A percentile compares a stretch with the other conserved stretches of the same genome.
Evolutionary conservation across 148 eudicot genomes (phyloP).

Genomic region (Fagopyrum esculentum): DNA sequence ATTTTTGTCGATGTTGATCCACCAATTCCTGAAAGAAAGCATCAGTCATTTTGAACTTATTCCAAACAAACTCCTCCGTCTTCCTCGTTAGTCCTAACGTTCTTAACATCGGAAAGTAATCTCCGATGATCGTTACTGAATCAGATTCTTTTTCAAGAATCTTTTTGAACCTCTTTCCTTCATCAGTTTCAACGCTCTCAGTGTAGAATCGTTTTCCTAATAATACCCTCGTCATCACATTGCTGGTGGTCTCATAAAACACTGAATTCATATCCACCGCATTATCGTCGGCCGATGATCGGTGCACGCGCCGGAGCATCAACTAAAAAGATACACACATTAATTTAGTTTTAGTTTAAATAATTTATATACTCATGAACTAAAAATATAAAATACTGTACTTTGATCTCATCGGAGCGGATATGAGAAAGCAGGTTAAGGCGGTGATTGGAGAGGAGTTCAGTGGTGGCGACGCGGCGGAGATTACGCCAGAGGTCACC

Average conservation of each 20-base stretch:
- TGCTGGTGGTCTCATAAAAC: conserved; percentile 25
- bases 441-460: no score
- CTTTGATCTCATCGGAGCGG: no score
- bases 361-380: no score
- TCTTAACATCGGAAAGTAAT: conserved; percentile 28
- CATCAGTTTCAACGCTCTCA: conserved; percentile 14
- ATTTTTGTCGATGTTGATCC: conserved; percentile 22
- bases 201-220: conserved; percentile 30
- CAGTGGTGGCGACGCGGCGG: conserved; percentile 26
- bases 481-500: conserved; percentile 47
- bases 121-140: conserved; percentile 18
- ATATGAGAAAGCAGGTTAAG: no score
- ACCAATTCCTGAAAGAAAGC: conserved; percentile 39
- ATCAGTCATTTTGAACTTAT: conserved; percentile 21
- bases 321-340: not conserved
- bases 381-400: no score
- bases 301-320: conserved; percentile 7
- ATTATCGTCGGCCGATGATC: not conserved
- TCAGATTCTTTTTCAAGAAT: conserved; percentile 9
- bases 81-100: conserved; percentile 17
- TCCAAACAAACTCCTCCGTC: conserved; percentile 13
- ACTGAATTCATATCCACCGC: conserved; percentile 28
- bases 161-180: conserved; percentile 18
- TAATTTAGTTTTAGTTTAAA: no score
- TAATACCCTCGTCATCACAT: conserved; percentile 40